Conservation (phyloP, 768 basidiomycete genomes). For the Pulveroboletus ravenelii region DNA sequence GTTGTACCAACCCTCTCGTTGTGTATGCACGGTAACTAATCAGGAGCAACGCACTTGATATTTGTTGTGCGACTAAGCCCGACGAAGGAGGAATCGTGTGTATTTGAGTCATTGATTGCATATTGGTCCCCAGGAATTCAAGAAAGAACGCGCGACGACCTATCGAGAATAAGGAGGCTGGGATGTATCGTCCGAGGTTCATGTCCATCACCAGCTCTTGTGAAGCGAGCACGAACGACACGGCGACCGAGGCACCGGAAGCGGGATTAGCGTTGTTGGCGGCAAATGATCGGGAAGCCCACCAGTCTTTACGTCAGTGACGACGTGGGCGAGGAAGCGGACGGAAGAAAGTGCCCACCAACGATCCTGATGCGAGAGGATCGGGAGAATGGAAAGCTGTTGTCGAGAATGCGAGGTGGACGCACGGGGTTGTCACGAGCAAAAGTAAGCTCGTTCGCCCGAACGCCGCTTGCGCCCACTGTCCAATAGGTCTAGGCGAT, state of each 20-base stretch:
- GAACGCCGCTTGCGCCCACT: constrained; percentile 43
- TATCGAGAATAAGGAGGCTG: constrained; percentile 18
- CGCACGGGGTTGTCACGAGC: constrained; percentile 13
- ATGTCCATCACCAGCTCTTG: constrained; percentile 44
- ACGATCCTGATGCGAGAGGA: constrained; percentile 41
- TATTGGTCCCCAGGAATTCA: background rate
- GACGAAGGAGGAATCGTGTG: no score
- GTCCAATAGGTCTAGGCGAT: constrained; percentile 56
- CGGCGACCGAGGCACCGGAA: constrained; percentile 35
- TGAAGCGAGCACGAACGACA: constrained; percentile 45
- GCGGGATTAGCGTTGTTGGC: background rate
- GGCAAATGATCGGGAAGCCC: background rate
- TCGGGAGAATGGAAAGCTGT: background rate
- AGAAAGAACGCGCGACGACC: background rate
- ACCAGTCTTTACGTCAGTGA: constrained; percentile 45
- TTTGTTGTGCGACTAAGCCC: no score
- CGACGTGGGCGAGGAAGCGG: constrained; percentile 47
- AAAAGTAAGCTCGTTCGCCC: constrained; percentile 27
- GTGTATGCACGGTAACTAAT: no score
- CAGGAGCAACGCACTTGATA: no score
- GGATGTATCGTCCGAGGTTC: constrained; percentile 43
- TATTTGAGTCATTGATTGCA: no score
- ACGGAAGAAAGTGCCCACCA: constrained; percentile 64
- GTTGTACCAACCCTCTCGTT: no score
- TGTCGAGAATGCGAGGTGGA: constrained; percentile 1